Conservation (phyloP, 768 basidiomycete genomes). For the Lactifluus piperatus region DNA sequence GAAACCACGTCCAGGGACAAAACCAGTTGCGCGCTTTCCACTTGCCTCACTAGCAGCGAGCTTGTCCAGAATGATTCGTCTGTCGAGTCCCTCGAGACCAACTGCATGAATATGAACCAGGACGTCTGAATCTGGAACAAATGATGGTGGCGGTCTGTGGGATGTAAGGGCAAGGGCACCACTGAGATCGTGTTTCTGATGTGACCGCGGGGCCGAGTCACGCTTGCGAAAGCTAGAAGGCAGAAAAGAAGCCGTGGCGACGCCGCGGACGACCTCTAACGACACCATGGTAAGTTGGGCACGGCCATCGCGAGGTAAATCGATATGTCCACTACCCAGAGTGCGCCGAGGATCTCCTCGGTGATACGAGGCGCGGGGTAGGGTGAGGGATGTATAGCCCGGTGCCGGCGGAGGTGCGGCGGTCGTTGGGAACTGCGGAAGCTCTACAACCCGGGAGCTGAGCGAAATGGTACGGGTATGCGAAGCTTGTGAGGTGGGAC, state of each 20-base stretch:
- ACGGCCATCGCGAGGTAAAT: conserved; percentile 66
- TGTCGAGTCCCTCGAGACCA: conserved; percentile 69
- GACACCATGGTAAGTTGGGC: conserved; percentile 88
- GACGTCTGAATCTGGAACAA: conserved; percentile 59
- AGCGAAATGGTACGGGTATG: conserved; percentile 10
- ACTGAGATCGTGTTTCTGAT: conserved; percentile 15
- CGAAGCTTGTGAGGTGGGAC: conserved; percentile 4
- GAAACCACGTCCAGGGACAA: conserved; percentile 82
- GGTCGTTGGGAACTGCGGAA: conserved; percentile 28
- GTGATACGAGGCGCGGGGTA: conserved; percentile 39
- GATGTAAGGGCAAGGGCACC: conserved; percentile 26
- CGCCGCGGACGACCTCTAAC: conserved; percentile 64
- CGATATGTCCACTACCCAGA: conserved; percentile 44
- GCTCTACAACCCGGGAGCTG: conserved; percentile 22
- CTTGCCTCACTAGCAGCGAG: conserved; percentile 22
- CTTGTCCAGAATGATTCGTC: conserved; percentile 48
- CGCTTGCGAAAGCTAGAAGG: conserved; percentile 2
- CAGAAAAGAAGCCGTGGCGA: conserved; percentile 18
- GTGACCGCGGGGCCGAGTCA: conserved; percentile 7
- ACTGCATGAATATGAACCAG: conserved; percentile 90
- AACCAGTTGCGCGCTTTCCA: conserved; percentile 36
- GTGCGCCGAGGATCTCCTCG: conserved; percentile 31
- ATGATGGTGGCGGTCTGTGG: conserved; percentile 53
- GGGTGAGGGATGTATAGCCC: conserved; percentile 35
- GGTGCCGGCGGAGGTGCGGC: conserved; percentile 11